These are phyloP conservation scores for Trichosporon sp. DNA, from an alignment of 1,284 basidiomycete species.

Conservation along the genomic window DNA sequence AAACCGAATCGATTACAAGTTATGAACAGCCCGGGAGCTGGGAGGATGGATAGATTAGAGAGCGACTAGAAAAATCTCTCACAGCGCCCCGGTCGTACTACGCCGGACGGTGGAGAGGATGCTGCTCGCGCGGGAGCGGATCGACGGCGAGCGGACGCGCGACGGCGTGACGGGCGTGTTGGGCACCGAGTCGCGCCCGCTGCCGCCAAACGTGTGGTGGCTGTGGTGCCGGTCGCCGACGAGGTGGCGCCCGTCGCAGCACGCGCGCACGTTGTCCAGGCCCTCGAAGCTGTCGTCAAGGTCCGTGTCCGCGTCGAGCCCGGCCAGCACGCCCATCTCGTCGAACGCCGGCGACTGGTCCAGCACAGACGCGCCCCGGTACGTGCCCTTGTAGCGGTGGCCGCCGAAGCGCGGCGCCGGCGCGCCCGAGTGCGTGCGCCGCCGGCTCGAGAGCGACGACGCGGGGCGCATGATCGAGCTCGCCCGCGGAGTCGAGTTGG, in stretches of 20 bases:
- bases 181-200: constrained; percentile 51
- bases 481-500: constrained; percentile 31
- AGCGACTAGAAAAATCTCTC: not conserved
- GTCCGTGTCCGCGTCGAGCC: constrained; percentile 67
- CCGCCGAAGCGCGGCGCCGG: constrained; percentile 40
- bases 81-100: not conserved
- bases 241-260: constrained; percentile 84
- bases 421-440: constrained; percentile 75
- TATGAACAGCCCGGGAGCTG: not conserved
- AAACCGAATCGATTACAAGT: not conserved
- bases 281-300: constrained; percentile 85
- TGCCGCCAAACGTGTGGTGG: constrained; percentile 60
- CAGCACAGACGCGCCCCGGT: constrained; percentile 32
- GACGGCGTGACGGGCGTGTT: constrained; percentile 21
- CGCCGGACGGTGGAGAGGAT: constrained; percentile 22
- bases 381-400: constrained; percentile 43
- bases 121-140: constrained; percentile 22
- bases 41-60: not conserved
- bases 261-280: constrained; percentile 88
- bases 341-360: constrained; percentile 39
- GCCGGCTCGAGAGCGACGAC: constrained; percentile 54
- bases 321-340: constrained; percentile 1
- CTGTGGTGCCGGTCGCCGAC: constrained; percentile 56
- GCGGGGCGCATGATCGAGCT: constrained; percentile 52
- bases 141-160: constrained; percentile 33